phyloP scores from a whole-genome alignment of 257 asterid species.

The Ajuga chamaepitys region DNA sequence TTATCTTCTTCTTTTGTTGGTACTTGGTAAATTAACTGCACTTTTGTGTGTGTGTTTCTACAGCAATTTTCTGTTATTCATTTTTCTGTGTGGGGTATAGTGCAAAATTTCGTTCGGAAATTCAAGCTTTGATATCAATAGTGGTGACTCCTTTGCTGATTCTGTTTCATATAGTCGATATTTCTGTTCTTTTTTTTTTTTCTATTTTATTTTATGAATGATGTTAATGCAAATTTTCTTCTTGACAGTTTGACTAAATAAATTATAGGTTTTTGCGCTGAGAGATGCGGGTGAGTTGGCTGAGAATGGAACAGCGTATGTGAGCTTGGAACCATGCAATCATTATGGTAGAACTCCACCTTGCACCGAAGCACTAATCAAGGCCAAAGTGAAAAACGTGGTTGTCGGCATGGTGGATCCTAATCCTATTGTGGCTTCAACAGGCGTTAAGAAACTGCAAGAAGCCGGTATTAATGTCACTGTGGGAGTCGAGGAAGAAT shows the following conservation, averaged over 20 bases:
- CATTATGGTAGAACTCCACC: slow-evolving; percentile 98
- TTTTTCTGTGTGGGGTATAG: too few species aligned
- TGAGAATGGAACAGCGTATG: slow-evolving; percentile 78
- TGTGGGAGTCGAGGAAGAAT: slow-evolving; percentile 75
- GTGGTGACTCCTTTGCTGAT: too few species aligned
- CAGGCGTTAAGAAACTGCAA: slow-evolving; percentile 58
- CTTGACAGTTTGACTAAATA: background rate
- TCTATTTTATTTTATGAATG: too few species aligned
- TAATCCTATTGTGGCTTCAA: slow-evolving; percentile 81
- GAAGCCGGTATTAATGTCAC: slow-evolving; percentile 77
- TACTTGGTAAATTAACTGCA: too few species aligned
- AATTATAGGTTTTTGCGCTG: slow-evolving; percentile 71
- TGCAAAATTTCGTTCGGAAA: too few species aligned
- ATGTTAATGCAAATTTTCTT: background rate
- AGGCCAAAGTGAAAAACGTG: slow-evolving; percentile 68
- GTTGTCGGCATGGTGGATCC: slow-evolving; percentile 98
- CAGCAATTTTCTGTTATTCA: too few species aligned
- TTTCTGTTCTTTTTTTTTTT: too few species aligned
- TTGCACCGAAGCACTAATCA: slow-evolving; percentile 84
- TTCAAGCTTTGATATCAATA: too few species aligned
- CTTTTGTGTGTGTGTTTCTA: too few species aligned
- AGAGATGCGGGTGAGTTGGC: slow-evolving; percentile 86
- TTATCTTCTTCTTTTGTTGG: too few species aligned
- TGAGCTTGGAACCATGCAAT: slow-evolving; percentile 92
- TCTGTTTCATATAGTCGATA: too few species aligned